Evolutionary conservation across 139 green algal genomes (phyloP), one percentile per base, ranked within the genome.

Genomic region (Trebouxia sp.): DNA sequence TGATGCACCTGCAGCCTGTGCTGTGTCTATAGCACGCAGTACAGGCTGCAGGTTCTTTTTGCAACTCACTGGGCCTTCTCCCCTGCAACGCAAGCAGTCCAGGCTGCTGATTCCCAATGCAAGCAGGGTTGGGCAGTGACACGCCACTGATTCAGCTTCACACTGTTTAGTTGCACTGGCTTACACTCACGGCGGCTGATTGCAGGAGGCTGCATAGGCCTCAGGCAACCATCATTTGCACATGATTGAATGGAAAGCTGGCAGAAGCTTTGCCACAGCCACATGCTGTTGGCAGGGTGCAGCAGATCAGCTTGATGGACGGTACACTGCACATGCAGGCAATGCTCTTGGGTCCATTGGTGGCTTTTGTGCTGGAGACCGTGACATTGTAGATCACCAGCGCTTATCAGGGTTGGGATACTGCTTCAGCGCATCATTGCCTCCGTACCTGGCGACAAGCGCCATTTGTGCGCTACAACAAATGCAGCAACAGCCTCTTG

Each of bases 401-500:
- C 92, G 94, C 50, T 90, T 98, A 17, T 88, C 80, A 50, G 92
- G 94, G 38, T 82, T 85, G 35, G 97, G 97, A 65, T 99, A 99
- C 90, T 95, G 92, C 84, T 99, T 99, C 90, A 96, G 88, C 5
- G 97, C 97, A 10, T 95, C 93, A 9, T 90, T 98, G 84, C 97
- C 97, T 30, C 97, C 97, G 56, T 99, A 95, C 87, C 86, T 98
- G 56, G 96, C 97, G 8, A 89, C 83, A 55, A 83, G 80, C 8
- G 84, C 79, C 45, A 79, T 85, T 20, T 79, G 51, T 55, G 84
- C 91, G 17, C 80, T 95, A 55, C 55, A 90, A 24, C 26, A 77
- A 32, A 55, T 94, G 28, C 48, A 85, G 78, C 7, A 39, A 7
- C 47, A 75, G 0, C 20, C 30, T 12, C 78, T 84, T 11, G 32